Base-by-base conservation (phyloP, 495 filamentous ascomycete genomes). In the Cladorrhinum samala region DNA sequence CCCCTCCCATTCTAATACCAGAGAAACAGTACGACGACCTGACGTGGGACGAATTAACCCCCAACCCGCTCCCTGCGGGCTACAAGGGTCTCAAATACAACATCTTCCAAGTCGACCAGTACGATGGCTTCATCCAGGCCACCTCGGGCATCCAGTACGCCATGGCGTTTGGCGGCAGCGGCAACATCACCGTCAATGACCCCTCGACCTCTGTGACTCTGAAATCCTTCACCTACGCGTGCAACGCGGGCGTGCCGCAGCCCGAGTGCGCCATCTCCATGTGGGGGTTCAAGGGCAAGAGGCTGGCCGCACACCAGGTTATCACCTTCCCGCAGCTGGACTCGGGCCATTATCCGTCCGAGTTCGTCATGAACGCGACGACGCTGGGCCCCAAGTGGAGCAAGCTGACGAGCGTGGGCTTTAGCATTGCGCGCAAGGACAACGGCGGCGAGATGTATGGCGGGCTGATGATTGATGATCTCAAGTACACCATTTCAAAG, bases 81-180 rank as follows among this genome's bases (percentile, higher is more conserved):
- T 43, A 43, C 39, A 52, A 51, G 16, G 37, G 20, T 24, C 49
- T 52, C 18, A 38, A 43, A 37, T 52, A 52, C 49, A 20, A 23
- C 49, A 52, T 52, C 49, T 52, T 52, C 49, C 49, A 52, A 36
- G 38, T 52, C 37, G 49, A 52, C 25, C 49, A 33, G 23, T 52
- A 52, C 18, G 49, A 52, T 19, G 49, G 49, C 19, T 52, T 52
- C 21, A 52, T 52, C 49, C 25, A n/a, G 1, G 37, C 49, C 3
- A 18, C 37, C n/a, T 52, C 49, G 38, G 49, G 49, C 20, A 43
- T 16, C 14, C 49, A 52, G 17, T 52, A 52, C 49, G 49, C 49
- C n/a, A 52, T 52, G 49, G 30, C 49, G 1, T 52, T 52, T 52
- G 49, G 36, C 24, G 49, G 49, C 11, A 21, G 39, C 49, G 49